Conservation (phyloP, 2,329 filamentous ascomycete genomes). For the Tolypocladium nubicola region DNA sequence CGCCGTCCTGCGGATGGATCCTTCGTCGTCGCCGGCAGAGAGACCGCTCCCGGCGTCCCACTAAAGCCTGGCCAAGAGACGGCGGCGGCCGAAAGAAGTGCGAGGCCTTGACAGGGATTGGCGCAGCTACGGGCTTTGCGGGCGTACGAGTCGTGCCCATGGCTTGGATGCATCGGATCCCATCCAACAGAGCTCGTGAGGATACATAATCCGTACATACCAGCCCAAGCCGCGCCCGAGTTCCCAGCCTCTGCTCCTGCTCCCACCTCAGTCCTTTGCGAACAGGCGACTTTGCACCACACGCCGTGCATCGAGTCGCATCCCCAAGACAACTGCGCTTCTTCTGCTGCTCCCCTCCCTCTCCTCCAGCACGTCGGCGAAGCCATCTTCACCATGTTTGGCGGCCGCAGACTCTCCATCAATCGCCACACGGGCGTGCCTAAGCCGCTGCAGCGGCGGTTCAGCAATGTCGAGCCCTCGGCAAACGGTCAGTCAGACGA, state of each 20-base stretch:
- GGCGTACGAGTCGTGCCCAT: not conserved
- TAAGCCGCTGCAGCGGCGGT: slow-evolving; percentile 41
- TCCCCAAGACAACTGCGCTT: not conserved
- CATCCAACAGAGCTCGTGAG: not conserved
- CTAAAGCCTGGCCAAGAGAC: not conserved
- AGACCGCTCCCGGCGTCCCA: not conserved
- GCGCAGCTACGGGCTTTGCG: not conserved
- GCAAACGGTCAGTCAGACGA: slow-evolving; percentile 36
- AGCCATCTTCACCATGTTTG: slow-evolving; percentile 30
- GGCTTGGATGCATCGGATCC: not conserved
- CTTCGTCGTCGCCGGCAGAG: not conserved
- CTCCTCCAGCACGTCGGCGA: not conserved
- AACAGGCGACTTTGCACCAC: not conserved
- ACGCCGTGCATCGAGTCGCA: not conserved
- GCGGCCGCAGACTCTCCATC: slow-evolving; percentile 55
- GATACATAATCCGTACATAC: not conserved
- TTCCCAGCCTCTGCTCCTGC: not conserved
- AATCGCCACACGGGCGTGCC: slow-evolving; percentile 55
- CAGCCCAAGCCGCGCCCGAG: not conserved
- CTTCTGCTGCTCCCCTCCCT: not conserved
- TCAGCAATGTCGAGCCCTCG: slow-evolving; percentile 48
- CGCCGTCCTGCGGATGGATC: not conserved
- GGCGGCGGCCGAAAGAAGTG: not conserved
- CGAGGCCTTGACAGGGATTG: not conserved
- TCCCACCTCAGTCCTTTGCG: not conserved